These are phyloP conservation scores for Nigrospora oryzae DNA, from an alignment of 2,329 filamentous ascomycete genomes.

Conservation along the genomic window DNA sequence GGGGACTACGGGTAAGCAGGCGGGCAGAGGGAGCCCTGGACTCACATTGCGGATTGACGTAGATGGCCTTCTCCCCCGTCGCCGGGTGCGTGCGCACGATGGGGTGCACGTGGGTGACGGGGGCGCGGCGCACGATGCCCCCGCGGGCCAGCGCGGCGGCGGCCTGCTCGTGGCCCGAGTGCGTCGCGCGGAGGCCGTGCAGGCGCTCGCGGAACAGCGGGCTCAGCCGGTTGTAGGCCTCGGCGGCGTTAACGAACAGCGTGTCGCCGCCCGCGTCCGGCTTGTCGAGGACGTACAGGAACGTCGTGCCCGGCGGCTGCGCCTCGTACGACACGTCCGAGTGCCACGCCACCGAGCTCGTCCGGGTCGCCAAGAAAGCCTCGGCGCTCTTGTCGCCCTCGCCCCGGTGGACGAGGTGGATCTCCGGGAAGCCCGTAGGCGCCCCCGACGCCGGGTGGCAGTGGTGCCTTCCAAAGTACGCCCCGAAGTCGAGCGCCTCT, in stretches of 20 bases:
- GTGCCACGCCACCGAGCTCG: constrained; percentile 82
- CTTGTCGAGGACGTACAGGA: constrained; percentile 79
- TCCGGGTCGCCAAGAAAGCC: constrained; percentile 56
- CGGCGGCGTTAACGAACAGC: constrained; percentile 68
- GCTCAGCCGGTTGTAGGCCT: constrained; percentile 74
- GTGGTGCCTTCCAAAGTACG: constrained; percentile 74
- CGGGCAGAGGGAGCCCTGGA: constrained; percentile 3
- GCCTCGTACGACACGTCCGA: constrained; percentile 81
- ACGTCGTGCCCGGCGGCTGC: constrained; percentile 84
- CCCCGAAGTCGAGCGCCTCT: constrained; percentile 59
- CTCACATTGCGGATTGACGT: constrained; percentile 75
- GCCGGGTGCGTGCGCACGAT: constrained; percentile 73
- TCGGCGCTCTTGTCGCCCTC: constrained; percentile 53
- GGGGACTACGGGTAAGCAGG: background rate
- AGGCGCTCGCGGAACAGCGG: constrained; percentile 72
- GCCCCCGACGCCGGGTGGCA: constrained; percentile 74
- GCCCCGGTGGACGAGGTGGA: constrained; percentile 71
- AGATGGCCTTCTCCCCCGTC: constrained; percentile 78
- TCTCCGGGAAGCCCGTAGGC: constrained; percentile 62
- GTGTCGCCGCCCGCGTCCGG: constrained; percentile 79
- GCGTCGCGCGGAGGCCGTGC: constrained; percentile 71
- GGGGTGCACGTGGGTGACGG: constrained; percentile 66
- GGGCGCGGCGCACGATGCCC: constrained; percentile 66
- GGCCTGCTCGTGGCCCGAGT: constrained; percentile 77
- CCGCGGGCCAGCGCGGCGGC: constrained; percentile 58